Evolutionary conservation across 352 stramenopile genomes (phyloP), one percentile per base, ranked within the genome.

Genomic region (Globisporangium middletonii): DNA sequence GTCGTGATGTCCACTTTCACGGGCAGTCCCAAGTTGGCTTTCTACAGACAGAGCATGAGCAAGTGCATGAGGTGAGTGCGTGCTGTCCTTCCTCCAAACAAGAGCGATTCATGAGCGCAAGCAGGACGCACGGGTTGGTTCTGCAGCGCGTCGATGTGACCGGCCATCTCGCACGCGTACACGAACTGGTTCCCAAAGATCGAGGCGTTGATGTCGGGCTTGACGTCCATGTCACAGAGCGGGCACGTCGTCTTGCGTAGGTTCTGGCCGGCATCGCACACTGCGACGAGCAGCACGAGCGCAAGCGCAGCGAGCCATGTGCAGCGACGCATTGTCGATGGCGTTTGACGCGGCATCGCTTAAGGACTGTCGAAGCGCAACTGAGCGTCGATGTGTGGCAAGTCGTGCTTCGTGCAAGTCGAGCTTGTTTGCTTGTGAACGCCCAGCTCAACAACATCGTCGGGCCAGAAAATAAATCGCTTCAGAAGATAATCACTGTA

Each of bases 131-230:
- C 83, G 47, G 83, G 81, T 54, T 90, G 66, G 65, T 89, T 86
- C 65, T 84, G 73, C 60, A 94, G 75, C 53, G 74, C 70, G 63
- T 94, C 79, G 46, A 94, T 77, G 69, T 88, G 79, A 33, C 79
- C 79, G 0, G 83, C 83, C 83, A 94, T 94, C 62, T 90, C 83
- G 54, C 83, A 94, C 23, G 83, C 81, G 69, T 88, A 94, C 23
- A 94, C 61, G 56, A 69, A 68, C 67, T 94, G 83, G 61, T 83
- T 75, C 55, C 83, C 81, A 33, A 84, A 62, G 35, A 94, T 81
- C 45, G 73, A 67, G 59, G 77, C 77, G 53, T 89, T 86, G 58
- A 88, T 83, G 50, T 67, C 27, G 41, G 67, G 54, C 8, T 66
- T 63, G 9, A 79, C 58, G 52, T 76, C 68, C 68, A 76, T 76